Evolutionary conservation across 768 basidiomycete genomes (phyloP).

Genomic region (Mycena leptocephala): DNA sequence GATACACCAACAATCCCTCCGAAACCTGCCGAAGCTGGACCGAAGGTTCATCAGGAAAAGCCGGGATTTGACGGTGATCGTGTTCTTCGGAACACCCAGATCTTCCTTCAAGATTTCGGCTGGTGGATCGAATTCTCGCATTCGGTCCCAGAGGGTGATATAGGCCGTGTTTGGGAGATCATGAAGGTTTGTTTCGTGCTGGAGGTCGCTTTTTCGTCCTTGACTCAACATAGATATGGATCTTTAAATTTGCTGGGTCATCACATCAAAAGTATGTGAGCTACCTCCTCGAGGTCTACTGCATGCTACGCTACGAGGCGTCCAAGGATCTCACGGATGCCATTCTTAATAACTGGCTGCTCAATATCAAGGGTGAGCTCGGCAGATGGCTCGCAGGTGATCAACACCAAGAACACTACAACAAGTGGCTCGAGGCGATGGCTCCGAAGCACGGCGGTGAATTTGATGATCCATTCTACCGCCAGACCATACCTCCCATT

Average conservation of each 20-base stretch:
- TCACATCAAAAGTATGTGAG: neutral
- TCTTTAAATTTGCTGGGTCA: neutral
- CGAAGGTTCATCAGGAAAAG: neutral
- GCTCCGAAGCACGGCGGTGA: no score
- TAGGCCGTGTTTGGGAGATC: neutral
- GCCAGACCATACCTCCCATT: no score
- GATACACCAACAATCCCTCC: no score
- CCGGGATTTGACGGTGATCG: neutral
- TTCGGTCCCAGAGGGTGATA: neutral
- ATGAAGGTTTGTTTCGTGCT: neutral
- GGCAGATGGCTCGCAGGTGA: neutral
- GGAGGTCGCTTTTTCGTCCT: neutral
- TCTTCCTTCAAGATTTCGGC: neutral
- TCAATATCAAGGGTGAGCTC: neutral
- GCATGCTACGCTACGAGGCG: neutral
- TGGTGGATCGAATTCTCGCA: neutral
- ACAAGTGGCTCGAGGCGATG: neutral
- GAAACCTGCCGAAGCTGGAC: neutral
- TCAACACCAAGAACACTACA: neutral
- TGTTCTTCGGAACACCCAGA: neutral
- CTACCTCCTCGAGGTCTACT: neutral
- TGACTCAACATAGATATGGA: neutral
- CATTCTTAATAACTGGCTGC: neutral
- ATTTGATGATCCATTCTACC: no score
- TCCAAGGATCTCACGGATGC: neutral